Evolutionary conservation across 805 yeast species (phyloP).

Genomic region (Phaffomyces thermotolerans): DNA sequence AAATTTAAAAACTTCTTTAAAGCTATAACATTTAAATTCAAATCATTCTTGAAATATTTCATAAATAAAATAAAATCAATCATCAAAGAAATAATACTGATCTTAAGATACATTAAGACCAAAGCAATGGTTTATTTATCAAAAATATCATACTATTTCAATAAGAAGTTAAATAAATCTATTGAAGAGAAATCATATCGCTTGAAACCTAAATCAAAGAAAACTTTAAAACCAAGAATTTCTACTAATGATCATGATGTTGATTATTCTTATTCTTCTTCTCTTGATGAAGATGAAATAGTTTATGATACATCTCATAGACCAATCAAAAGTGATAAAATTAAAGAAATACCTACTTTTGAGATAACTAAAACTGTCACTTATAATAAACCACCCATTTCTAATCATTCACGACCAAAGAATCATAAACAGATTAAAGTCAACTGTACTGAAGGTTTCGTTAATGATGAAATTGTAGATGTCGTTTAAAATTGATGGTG

Average conservation of each 20-base stretch:
- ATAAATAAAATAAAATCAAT: background rate
- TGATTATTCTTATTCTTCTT: background rate
- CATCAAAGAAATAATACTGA: background rate
- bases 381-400: background rate
- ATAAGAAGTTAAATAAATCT: background rate
- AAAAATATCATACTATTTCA: conserved; percentile 1
- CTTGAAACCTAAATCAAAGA: background rate
- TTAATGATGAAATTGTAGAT: background rate
- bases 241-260: background rate
- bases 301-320: background rate
- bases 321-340: background rate
- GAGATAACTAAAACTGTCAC: conserved; percentile 2
- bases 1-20: background rate
- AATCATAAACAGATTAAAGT: background rate
- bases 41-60: background rate
- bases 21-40: background rate
- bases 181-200: background rate
- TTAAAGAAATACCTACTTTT: conserved; percentile 1
- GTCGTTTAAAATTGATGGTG: conserved; percentile 5
- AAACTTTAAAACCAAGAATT: background rate
- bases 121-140: background rate
- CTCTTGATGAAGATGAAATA: background rate
- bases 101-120: conserved; percentile 1
- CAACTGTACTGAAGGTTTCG: background rate
- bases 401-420: background rate